Conservation (phyloP, 1,139 yeast species). For the Hemisphaericaspora xylanilytica region DNA sequence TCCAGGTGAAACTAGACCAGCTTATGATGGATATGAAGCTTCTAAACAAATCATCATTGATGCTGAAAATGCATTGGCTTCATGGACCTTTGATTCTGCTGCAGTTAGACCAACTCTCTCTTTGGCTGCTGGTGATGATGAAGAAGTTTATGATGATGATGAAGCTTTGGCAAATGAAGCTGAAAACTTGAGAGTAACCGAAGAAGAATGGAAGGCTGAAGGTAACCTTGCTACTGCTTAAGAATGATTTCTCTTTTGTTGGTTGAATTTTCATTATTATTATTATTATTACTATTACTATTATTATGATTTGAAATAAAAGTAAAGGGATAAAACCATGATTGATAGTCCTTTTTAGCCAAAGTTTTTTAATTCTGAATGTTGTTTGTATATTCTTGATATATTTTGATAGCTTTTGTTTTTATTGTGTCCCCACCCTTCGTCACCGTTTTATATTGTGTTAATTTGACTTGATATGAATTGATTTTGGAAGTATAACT, state of each 20-base stretch:
- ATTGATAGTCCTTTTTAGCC: too few relatives aligned
- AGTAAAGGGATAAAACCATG: too few relatives aligned
- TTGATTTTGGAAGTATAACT: background rate
- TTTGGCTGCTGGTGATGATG: constrained; percentile 69
- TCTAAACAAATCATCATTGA: constrained; percentile 83
- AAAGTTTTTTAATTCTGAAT: background rate
- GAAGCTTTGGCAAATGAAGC: constrained; percentile 56
- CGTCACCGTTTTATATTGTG: background rate
- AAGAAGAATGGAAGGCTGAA: constrained; percentile 41
- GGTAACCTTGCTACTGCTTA: constrained; percentile 11
- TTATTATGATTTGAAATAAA: too few relatives aligned
- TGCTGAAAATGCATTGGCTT: constrained; percentile 78
- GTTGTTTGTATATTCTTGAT: background rate
- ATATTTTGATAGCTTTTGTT: background rate
- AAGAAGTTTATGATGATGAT: constrained; percentile 54
- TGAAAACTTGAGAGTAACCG: constrained; percentile 54
- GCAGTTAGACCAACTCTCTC: constrained; percentile 79
- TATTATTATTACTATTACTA: too few relatives aligned
- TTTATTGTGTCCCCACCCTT: too few relatives aligned
- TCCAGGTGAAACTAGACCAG: constrained; percentile 89
- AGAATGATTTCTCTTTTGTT: too few relatives aligned
- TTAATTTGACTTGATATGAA: background rate
- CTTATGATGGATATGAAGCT: constrained; percentile 85
- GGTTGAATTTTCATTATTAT: too few relatives aligned
- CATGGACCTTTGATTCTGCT: constrained; percentile 81